phyloP scores from a whole-genome alignment of 257 asterid species.

The Pogostemon cablin region DNA sequence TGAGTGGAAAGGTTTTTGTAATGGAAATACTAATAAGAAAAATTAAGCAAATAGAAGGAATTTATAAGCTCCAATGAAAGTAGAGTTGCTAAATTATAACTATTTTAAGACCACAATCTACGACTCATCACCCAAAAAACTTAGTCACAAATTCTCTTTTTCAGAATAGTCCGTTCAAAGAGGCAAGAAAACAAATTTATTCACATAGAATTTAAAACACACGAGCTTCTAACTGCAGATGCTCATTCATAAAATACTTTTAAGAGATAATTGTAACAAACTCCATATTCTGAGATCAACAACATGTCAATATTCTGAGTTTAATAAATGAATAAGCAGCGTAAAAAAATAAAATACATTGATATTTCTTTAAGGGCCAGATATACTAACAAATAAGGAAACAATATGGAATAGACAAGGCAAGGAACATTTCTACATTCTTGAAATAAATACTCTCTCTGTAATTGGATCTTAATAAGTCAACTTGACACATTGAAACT shows the following conservation, averaged over 20 bases:
- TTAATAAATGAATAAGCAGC: background rate
- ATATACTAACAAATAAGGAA: background rate
- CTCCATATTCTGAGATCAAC: constrained; percentile 4
- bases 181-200: background rate
- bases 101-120: constrained; percentile 5
- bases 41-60: constrained; percentile 10
- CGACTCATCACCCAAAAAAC: constrained; percentile 12
- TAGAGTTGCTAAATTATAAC: background rate
- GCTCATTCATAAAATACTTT: background rate
- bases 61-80: constrained; percentile 9
- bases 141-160: background rate
- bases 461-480: constrained; percentile 16
- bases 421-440: constrained; percentile 19
- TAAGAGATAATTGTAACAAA: background rate
- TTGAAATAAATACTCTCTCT: constrained; percentile 8
- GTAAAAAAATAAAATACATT: constrained; percentile 4
- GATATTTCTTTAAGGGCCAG: constrained; percentile 5
- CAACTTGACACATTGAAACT: background rate
- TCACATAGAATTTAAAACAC: background rate
- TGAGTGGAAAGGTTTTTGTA: background rate
- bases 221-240: background rate
- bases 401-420: background rate
- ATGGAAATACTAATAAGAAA: background rate
- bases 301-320: constrained; percentile 8
- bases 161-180: constrained; percentile 2